Evolutionary conservation across 345 rosid species (phyloP).

Genomic region (Camelina sativa): DNA sequence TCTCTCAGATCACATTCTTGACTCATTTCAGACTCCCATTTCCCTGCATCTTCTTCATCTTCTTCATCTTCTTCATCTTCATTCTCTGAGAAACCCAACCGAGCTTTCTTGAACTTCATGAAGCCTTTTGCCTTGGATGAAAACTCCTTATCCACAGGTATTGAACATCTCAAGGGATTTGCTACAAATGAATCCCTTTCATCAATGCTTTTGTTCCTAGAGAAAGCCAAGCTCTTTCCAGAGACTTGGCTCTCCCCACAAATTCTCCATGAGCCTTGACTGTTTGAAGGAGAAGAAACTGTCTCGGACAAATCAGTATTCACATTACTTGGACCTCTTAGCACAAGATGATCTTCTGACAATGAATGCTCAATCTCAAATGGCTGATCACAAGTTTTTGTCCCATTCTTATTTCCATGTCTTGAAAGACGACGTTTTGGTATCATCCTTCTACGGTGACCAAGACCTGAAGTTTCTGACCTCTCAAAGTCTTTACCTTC

Average conservation of each 20-base stretch:
- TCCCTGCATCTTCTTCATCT: constrained; percentile 46
- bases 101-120: constrained; percentile 44
- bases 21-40: constrained; percentile 53
- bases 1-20: constrained; percentile 48
- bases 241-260: constrained; percentile 39
- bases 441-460: constrained; percentile 60
- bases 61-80: constrained; percentile 49
- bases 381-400: constrained; percentile 52
- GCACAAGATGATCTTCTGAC: constrained; percentile 47
- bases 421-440: constrained; percentile 59
- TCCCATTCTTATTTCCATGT: constrained; percentile 44
- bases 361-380: constrained; percentile 50
- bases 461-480: constrained; percentile 35
- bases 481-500: constrained; percentile 47
- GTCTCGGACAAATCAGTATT: constrained; percentile 47
- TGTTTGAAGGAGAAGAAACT: constrained; percentile 45
- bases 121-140: constrained; percentile 38
- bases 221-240: constrained; percentile 23
- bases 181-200: constrained; percentile 30
- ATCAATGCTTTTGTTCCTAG: constrained; percentile 31
- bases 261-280: constrained; percentile 47
- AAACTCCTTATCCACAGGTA: constrained; percentile 47
- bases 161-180: constrained; percentile 33
- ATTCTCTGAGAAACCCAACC: constrained; percentile 43
- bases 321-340: constrained; percentile 47